A percentile compares a stretch with the other conserved stretches of the same genome.
These are phyloP conservation scores for Phytophthora nicotianae DNA, from an alignment of 352 stramenopile species.

Conservation along the genomic window DNA sequence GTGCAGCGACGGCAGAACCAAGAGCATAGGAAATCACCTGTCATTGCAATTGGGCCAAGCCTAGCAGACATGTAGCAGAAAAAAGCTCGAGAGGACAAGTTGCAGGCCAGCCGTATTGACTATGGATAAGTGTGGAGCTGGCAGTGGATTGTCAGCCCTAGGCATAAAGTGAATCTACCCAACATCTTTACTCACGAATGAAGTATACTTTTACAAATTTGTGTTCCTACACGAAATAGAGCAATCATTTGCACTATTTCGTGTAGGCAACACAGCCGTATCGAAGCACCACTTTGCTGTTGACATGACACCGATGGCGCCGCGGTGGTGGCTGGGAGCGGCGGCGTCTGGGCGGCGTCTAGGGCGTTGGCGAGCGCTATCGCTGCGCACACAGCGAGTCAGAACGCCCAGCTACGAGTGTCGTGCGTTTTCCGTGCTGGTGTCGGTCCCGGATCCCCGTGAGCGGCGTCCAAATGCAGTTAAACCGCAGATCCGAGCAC, in stretches of 20 bases:
- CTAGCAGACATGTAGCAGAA: constrained; percentile 4
- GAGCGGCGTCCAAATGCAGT: not conserved
- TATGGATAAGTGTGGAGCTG: not conserved
- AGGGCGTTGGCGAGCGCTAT: constrained; percentile 1
- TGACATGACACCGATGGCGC: constrained; percentile 12
- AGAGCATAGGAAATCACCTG: not conserved
- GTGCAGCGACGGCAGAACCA: constrained; percentile 2
- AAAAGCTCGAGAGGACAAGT: constrained; percentile 6
- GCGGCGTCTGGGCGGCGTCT: constrained; percentile 6
- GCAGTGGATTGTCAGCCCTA: not conserved
- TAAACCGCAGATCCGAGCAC: not conserved
- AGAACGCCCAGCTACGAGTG: not conserved
- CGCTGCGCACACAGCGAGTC: constrained; percentile 4
- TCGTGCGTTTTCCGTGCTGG: constrained; percentile 20
- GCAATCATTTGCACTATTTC: constrained; percentile 21
- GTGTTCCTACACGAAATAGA: constrained; percentile 4
- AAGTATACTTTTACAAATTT: constrained; percentile 18
- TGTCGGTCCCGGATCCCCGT: not conserved
- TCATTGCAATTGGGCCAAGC: constrained; percentile 1
- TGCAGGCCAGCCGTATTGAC: constrained; percentile 3
- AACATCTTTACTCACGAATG: not conserved
- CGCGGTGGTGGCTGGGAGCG: constrained; percentile 18
- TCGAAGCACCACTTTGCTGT: constrained; percentile 5
- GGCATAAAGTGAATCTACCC: constrained; percentile 18
- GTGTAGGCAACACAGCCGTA: too few species aligned